These are phyloP conservation scores for Lablab purpureus DNA, from an alignment of 306 rosid genomes.

Conservation along the genomic window DNA sequence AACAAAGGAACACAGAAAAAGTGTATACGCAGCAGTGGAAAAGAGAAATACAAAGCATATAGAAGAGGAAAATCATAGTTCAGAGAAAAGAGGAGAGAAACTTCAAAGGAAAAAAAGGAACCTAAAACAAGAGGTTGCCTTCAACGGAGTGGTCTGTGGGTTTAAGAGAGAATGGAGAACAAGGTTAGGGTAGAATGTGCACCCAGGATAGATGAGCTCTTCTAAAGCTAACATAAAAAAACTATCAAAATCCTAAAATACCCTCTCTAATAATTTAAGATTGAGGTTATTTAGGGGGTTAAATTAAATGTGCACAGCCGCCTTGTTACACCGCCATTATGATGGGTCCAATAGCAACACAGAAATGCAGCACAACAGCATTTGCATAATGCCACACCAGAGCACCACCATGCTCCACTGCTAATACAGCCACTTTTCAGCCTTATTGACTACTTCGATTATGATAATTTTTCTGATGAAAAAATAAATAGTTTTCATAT, in stretches of 20 bases:
- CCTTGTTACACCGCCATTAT: neutral
- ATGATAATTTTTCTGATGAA: neutral
- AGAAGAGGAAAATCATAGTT: no score
- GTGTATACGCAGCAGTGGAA: no score
- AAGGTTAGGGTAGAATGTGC: neutral
- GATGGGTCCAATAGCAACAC: neutral
- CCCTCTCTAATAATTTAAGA: no score
- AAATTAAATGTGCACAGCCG: no score
- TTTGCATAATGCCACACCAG: neutral
- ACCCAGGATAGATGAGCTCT: neutral
- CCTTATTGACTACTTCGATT: neutral
- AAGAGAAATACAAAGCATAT: no score
- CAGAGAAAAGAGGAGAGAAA: no score
- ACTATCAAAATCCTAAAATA: neutral
- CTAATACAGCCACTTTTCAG: neutral
- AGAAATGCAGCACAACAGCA: neutral
- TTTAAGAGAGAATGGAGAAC: neutral
- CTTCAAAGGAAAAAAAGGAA: no score
- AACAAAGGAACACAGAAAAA: no score
- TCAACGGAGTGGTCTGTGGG: neutral
- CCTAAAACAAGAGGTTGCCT: no score
- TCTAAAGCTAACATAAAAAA: neutral
- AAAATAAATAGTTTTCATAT: slow-evolving; percentile 9
- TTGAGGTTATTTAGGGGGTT: neutral
- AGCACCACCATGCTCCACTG: neutral